Percentiles rank a stretch among this genome's conserved stretches.
phyloP scores from a whole-genome alignment of 2,329 filamentous ascomycete species.

The Trichophyton rubrum region DNA sequence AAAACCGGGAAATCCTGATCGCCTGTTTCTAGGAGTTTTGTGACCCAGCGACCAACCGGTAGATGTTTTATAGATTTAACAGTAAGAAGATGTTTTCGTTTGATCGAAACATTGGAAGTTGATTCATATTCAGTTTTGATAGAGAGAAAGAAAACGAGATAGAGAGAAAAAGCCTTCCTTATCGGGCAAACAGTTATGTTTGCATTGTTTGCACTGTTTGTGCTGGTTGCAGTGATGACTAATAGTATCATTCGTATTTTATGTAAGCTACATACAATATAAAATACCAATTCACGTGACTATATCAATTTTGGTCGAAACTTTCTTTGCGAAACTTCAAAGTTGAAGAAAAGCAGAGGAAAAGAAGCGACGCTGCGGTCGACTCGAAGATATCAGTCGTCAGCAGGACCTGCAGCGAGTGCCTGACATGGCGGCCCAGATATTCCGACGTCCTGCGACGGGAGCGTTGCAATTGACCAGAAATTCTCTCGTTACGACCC shows the following conservation, averaged over 20 bases:
- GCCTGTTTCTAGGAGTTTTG: neutral
- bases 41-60: too few species aligned
- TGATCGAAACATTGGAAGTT: too few species aligned
- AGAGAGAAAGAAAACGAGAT: neutral
- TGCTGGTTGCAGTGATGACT: neutral
- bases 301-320: neutral
- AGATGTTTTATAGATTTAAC: too few species aligned
- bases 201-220: neutral
- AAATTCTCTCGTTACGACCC: neutral
- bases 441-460: neutral
- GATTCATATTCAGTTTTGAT: too few species aligned
- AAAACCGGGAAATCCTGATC: neutral
- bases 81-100: too few species aligned
- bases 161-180: neutral
- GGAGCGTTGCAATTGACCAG: slow-evolving; percentile 2
- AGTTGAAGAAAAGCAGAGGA: neutral
- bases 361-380: neutral
- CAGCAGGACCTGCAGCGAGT: neutral
- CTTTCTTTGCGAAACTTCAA: neutral
- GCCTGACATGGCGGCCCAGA: neutral
- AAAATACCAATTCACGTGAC: neutral
- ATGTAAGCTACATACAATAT: neutral
- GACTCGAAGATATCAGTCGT: neutral
- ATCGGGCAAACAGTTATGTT: neutral
- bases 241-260: neutral